Evolutionary conservation across 805 yeast species (phyloP), one percentile per base, ranked within the genome.

Genomic region (Candida dajiaensis): DNA sequence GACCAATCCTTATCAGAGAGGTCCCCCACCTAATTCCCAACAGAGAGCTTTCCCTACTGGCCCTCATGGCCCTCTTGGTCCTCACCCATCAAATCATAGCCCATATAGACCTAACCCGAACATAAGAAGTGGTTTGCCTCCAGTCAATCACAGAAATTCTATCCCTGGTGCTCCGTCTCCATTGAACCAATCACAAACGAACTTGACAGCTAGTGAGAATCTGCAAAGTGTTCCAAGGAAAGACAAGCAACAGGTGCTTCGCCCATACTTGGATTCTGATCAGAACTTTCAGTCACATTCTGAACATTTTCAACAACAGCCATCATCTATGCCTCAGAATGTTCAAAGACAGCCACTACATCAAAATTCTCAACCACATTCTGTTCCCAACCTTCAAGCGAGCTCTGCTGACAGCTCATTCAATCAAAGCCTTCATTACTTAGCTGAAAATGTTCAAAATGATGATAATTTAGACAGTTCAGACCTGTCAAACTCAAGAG

Each of bases 381-480:
- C 35, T 16, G 36, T 11, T 9, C 36, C 36, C 5, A 33, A 7
- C 3, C 36, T 20, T 6, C 20, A 33, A 6, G 20, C 4, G 3
- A 33, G 10, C 11, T 18, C 36, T n/a, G 19, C 36, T 33, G 20
- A 33, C 20, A 16, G 20, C 15, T 33, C 36, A 33, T 16, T 33
- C 20, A 18, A 33, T 16, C 36, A 33, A 33, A 42, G 44, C 21
- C 63, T 52, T 33, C 63, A 59, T 43, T 59, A 48, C 28, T 39
- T 59, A 11, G 63, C 63, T 12, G 63, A 59, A 19, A 57, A 54
- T 21, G 42, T 45, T 7, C 33, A 48, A 3, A 49, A 36, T 6
- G 54, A 56, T 20, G 52, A 50, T 31, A 35, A 12, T 21, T 19
- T 36, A n/a, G 39, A 36, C 25, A 36, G 11, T 20, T 36, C 39